Base-by-base conservation (phyloP, 495 filamentous ascomycete species). In the Lasiosphaeria miniovina region DNA sequence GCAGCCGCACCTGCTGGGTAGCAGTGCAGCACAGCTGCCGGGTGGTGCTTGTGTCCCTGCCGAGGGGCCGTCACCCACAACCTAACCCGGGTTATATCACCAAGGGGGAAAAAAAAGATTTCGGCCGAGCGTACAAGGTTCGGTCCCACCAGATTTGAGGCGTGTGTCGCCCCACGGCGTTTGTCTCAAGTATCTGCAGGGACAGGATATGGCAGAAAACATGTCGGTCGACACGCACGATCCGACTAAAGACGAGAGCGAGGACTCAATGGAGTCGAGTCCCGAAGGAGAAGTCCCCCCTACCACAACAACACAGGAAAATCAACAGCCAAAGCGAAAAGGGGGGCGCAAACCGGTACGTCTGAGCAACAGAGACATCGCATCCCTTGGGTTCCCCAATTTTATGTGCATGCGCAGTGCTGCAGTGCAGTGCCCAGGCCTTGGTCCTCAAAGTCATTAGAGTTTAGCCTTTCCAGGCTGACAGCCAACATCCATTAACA, bases 331-430 rank as follows among this genome's bases (percentile, higher is more conserved):
- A 71, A 98, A 98, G 80, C 85, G 95, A 67, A 98, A 98, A 77
- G 94, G 94, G 70, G 94, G 94, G 45, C 84, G 94, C 60, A 98
- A 98, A 77, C 94, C 94, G 67, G 94, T 98, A 86, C 70, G 90
- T 86, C 61, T 66, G 48, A 60, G 49, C n/a, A n/a, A 31, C 9
- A 55, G 9, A 38, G 36, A 4, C 32, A 53, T 5, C 38, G 33
- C 32, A 52, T 59, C 65, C 49, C 45, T 55, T 60, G n/a, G 52
- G 50, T 50, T 49, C 38, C 34, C 59, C 59, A 38, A 49, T 15
- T 31, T 36, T 43, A 58, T 46, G 41, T 54, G 43, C 43, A 46
- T 46, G 15, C 2, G 43, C 49, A 33, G 24, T 51, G 49, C 32
- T 51, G 17, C n/a, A n/a, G 41, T 45, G 10, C 10, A 45, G 41